Base-by-base conservation (phyloP, 768 basidiomycete species). In the Glaciozyma martinii region DNA sequence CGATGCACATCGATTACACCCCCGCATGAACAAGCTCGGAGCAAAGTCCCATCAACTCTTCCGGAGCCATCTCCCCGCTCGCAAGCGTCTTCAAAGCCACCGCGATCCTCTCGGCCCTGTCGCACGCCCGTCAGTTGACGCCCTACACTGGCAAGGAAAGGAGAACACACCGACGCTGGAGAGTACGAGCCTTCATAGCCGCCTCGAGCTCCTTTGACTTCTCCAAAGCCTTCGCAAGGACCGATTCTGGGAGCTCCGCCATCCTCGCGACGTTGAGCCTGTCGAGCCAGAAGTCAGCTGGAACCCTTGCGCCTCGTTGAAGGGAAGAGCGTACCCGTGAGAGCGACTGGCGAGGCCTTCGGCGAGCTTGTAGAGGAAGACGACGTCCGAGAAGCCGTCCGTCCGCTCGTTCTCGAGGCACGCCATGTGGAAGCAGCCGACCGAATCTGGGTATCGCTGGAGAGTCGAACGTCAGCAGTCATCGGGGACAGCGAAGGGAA, bases 241-340 rank as follows among this genome's bases (percentile, higher is more conserved):
- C 80, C 2, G 76, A 66, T 68, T 87, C 85, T 0, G 90, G 87
- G 42, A 98, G 75, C 13, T 86, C 87, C 0, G 94, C 94, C 30
- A 97, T 29, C 7, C 61, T 53, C 6, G 71, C 71, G 32, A 72
- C 71, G 52, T 69, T 69, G 49, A 69, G 59, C 3, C 61, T 56
- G 61, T 19, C 16, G 7, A 43, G 19, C 8, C 25, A 25, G 7
- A 2, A 43, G 29, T 44, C 18, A n/a, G 5, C 4, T 16, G 3
- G 12, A 29, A 29, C 16, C 16, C n/a, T 7, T 43, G 33, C 19
- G 7, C 7, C 18, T 23, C 18, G 3, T 33, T 5, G 43, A 10
- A 58, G 25, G 23, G 44, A 60, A 50, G 25, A 32, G 23, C 53
- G 27, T 23, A 54, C 53, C 68, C 68, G 55, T 70, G 68, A 7